Conservation (phyloP, 768 basidiomycete species). For the Tylopilus subfusipes region DNA sequence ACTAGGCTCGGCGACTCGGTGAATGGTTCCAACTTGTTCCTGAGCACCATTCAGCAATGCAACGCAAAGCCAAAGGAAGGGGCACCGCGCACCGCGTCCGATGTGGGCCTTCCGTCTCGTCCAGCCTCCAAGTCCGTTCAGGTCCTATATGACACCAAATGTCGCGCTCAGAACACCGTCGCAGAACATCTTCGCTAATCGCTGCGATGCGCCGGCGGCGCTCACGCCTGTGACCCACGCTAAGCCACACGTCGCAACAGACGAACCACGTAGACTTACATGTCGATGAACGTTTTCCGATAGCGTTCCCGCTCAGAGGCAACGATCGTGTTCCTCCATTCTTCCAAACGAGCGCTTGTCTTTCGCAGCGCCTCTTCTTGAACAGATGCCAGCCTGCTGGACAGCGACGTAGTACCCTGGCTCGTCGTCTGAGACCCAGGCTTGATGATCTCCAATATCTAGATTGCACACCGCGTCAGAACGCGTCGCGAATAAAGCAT, state of each 20-base stretch:
- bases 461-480: neutral
- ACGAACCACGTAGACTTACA: slow-evolving; percentile 38
- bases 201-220: slow-evolving; percentile 64
- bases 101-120: slow-evolving; percentile 90
- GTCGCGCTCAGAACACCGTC: slow-evolving; percentile 73
- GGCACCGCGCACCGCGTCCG: slow-evolving; percentile 61
- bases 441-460: slow-evolving; percentile 62
- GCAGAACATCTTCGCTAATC: slow-evolving; percentile 56
- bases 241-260: slow-evolving; percentile 1
- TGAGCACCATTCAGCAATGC: slow-evolving; percentile 27
- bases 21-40: slow-evolving; percentile 75
- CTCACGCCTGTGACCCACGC: slow-evolving; percentile 54
- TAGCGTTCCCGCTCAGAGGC: slow-evolving; percentile 68
- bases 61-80: neutral
- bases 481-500: neutral
- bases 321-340: slow-evolving; percentile 71
- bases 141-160: slow-evolving; percentile 65
- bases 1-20: slow-evolving; percentile 42
- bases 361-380: slow-evolving; percentile 50
- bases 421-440: slow-evolving; percentile 9
- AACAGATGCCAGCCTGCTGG: slow-evolving; percentile 18
- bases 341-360: slow-evolving; percentile 56
- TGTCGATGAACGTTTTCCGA: slow-evolving; percentile 67
- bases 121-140: slow-evolving; percentile 66
- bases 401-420: neutral